Evolutionary conservation across 208 protist species (phyloP).

Genomic region (Naegleria fowleri): DNA sequence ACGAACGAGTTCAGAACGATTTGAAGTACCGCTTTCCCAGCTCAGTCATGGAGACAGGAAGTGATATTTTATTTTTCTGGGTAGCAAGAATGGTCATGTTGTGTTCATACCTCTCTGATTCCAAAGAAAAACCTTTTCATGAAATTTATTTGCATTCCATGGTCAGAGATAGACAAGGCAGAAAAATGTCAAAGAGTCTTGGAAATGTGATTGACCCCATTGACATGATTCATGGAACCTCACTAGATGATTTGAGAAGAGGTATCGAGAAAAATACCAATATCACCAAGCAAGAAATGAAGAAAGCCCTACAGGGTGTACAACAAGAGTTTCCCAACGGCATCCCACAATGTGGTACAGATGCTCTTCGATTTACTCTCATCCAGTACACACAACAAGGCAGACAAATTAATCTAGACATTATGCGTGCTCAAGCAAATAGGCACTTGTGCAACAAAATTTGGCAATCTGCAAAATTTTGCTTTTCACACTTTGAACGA

Average conservation of each 20-base stretch:
- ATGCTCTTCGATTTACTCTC: slow-evolving; percentile 98
- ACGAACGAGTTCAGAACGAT: slow-evolving; percentile 69
- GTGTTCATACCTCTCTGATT: slow-evolving; percentile 77
- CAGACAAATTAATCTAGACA: slow-evolving; percentile 95
- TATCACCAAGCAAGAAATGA: slow-evolving; percentile 81
- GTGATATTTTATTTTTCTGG: slow-evolving; percentile 99
- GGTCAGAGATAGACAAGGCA: slow-evolving; percentile 98
- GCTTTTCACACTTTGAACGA: slow-evolving; percentile 29
- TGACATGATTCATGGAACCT: slow-evolving; percentile 95
- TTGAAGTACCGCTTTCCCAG: slow-evolving; percentile 93
- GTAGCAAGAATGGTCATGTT: slow-evolving; percentile 99
- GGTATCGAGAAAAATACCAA: slow-evolving; percentile 84
- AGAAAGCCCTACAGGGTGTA: slow-evolving; percentile 76
- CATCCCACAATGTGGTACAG: slow-evolving; percentile 95
- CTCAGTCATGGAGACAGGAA: slow-evolving; percentile 97
- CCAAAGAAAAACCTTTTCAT: slow-evolving; percentile 87
- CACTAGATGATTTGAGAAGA: slow-evolving; percentile 76
- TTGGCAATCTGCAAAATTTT: slow-evolving; percentile 95
- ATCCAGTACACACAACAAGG: slow-evolving; percentile 87
- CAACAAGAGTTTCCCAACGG: slow-evolving; percentile 88
- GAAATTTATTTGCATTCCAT: slow-evolving; percentile 91
- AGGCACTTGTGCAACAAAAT: slow-evolving; percentile 99
- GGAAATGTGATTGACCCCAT: slow-evolving; percentile 99
- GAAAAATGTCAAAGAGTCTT: slow-evolving; percentile 99
- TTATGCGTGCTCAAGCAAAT: slow-evolving; percentile 90